Evolutionary conservation across 306 rosid species (phyloP).

Genomic region (Mimosa bimucronata): DNA sequence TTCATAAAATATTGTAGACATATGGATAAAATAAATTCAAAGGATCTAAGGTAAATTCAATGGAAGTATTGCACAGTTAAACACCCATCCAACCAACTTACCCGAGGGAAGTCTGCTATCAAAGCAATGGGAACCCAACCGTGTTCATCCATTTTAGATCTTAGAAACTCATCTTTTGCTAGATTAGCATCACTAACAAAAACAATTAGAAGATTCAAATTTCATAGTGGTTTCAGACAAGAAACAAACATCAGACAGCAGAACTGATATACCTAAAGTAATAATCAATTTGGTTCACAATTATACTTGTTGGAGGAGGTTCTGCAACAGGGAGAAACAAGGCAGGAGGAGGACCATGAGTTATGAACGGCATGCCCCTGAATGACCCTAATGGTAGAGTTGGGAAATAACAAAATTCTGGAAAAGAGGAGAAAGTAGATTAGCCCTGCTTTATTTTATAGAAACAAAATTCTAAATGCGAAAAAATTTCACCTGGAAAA

Average conservation of each 20-base stretch:
- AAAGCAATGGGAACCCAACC: slow-evolving; percentile 73
- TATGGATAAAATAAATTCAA: neutral
- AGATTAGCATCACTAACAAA: slow-evolving; percentile 68
- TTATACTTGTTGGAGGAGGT: slow-evolving; percentile 43
- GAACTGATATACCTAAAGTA: slow-evolving; percentile 66
- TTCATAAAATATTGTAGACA: neutral
- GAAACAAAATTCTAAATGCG: neutral
- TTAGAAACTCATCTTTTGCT: slow-evolving; percentile 58
- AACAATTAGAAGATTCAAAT: slow-evolving; percentile 15
- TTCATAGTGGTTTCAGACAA: neutral
- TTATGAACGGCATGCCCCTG: slow-evolving; percentile 58
- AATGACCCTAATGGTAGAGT: slow-evolving; percentile 58
- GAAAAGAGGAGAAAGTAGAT: slow-evolving; percentile 26
- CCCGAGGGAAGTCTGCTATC: slow-evolving; percentile 72
- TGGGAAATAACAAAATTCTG: slow-evolving; percentile 65
- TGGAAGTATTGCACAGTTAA: slow-evolving; percentile 19
- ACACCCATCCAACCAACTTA: slow-evolving; percentile 42
- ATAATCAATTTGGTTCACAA: slow-evolving; percentile 70
- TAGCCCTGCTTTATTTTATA: slow-evolving; percentile 14
- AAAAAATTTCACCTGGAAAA: slow-evolving; percentile 55
- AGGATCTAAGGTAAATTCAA: neutral
- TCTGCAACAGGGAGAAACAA: slow-evolving; percentile 55
- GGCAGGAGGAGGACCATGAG: slow-evolving; percentile 62
- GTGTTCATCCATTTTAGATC: slow-evolving; percentile 71
- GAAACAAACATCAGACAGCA: neutral